phyloP scores from a whole-genome alignment of 805 yeast genomes.

The Metschnikowia sp. region DNA sequence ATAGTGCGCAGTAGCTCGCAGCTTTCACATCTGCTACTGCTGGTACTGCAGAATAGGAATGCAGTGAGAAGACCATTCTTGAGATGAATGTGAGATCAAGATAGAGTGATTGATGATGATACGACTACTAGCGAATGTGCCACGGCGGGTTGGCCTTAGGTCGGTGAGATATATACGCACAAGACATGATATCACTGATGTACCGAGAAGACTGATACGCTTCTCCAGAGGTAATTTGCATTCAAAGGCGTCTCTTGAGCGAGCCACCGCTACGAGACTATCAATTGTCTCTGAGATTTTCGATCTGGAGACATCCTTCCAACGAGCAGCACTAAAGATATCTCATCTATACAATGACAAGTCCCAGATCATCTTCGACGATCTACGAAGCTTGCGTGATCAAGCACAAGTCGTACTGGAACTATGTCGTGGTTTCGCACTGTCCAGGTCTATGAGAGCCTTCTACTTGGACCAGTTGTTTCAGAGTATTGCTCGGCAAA shows the following conservation, averaged over 20 bases:
- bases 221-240: background rate
- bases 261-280: constrained; percentile 1
- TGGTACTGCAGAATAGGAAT: no score
- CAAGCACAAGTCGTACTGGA: background rate
- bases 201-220: no score
- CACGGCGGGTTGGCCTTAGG: no score
- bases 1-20: no score
- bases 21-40: no score
- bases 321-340: background rate
- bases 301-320: constrained; percentile 1
- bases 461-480: constrained; percentile 4
- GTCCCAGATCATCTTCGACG: background rate
- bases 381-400: background rate
- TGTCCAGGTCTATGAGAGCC: constrained; percentile 6
- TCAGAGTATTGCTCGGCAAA: background rate
- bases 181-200: no score
- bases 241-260: background rate
- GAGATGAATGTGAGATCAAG: no score
- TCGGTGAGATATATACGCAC: no score
- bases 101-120: no score
- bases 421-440: constrained; percentile 7
- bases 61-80: no score
- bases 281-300: background rate
- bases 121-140: no score
- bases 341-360: background rate